Percentiles rank a stretch among this genome's conserved stretches.
Conservation (phyloP, 225 moss, liverwort and hornwort genomes). For the Marchantia polymorpha region DNA sequence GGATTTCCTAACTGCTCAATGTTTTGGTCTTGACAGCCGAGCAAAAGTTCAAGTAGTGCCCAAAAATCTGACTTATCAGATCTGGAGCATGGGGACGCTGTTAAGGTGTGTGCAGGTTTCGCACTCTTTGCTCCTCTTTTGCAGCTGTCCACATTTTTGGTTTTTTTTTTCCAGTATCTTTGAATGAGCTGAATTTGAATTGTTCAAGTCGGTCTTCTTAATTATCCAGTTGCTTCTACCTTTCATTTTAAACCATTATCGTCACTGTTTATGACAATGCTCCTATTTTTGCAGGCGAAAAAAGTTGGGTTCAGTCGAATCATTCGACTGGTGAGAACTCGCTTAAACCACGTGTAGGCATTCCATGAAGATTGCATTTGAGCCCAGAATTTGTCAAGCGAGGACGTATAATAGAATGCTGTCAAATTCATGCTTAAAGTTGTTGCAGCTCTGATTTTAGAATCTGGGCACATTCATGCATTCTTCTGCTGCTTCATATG, state of each 20-base stretch:
- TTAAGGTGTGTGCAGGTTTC: conserved; percentile 37
- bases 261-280: not conserved
- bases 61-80: conserved; percentile 30
- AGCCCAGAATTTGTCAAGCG: not conserved
- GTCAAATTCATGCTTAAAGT: too few relatives aligned
- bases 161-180: too few relatives aligned
- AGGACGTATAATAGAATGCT: too few relatives aligned
- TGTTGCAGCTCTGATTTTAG: too few relatives aligned
- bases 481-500: too few relatives aligned
- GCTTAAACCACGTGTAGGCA: not conserved
- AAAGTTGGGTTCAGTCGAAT: conserved; percentile 71
- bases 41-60: conserved; percentile 9
- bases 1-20: not conserved
- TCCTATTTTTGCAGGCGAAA: conserved; percentile 46
- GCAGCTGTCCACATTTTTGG: not conserved
- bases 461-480: too few relatives aligned
- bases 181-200: too few relatives aligned
- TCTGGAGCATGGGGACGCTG: conserved; percentile 68
- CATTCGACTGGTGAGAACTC: conserved; percentile 42
- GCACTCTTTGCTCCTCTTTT: not conserved
- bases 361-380: not conserved
- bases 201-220: too few relatives aligned
- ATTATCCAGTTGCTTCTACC: too few relatives aligned
- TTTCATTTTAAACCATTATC: not conserved
- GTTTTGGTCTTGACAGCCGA: not conserved